Percentiles rank a stretch among this genome's conserved stretches.
Conservation (phyloP, 2,329 filamentous ascomycete genomes). For the Clathrospora elynae region DNA sequence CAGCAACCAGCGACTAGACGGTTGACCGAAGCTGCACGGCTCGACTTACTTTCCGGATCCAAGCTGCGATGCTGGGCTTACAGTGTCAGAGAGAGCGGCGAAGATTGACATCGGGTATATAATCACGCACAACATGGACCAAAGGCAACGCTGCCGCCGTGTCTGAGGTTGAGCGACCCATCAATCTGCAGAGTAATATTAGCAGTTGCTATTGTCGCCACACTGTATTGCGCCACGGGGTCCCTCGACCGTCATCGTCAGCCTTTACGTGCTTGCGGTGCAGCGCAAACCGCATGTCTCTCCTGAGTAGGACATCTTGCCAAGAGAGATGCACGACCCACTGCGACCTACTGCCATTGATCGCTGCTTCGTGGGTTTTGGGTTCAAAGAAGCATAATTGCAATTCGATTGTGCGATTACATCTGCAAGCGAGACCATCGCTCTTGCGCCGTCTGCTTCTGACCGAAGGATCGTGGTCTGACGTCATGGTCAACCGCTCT, state of each 20-base stretch:
- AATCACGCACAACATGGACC: constrained; percentile 26
- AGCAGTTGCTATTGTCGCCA: constrained; percentile 18
- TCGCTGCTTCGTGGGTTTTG: constrained; percentile 5
- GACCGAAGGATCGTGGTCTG: too few relatives aligned
- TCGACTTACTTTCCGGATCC: constrained; percentile 26
- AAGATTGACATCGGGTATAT: constrained; percentile 11
- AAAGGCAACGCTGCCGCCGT: constrained; percentile 15
- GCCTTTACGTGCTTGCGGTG: constrained; percentile 3
- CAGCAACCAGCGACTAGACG: constrained; percentile 6
- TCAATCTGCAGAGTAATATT: constrained; percentile 24
- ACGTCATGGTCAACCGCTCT: not conserved
- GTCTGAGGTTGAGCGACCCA: constrained; percentile 22
- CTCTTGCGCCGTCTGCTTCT: constrained; percentile 4
- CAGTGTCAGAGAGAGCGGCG: constrained; percentile 12
- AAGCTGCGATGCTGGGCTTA: constrained; percentile 18
- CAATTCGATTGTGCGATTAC: not conserved
- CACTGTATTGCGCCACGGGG: constrained; percentile 6
- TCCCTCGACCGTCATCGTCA: constrained; percentile 6
- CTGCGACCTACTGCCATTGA: constrained; percentile 8
- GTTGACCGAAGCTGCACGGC: constrained; percentile 15
- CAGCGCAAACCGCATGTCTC: constrained; percentile 6
- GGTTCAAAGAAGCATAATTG: constrained; percentile 1
- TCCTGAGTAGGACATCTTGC: constrained; percentile 23
- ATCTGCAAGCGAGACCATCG: constrained; percentile 6
- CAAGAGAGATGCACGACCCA: constrained; percentile 21